Evolutionary conservation across 257 asterid genomes (phyloP).

Genomic region (Linaria vulgaris): DNA sequence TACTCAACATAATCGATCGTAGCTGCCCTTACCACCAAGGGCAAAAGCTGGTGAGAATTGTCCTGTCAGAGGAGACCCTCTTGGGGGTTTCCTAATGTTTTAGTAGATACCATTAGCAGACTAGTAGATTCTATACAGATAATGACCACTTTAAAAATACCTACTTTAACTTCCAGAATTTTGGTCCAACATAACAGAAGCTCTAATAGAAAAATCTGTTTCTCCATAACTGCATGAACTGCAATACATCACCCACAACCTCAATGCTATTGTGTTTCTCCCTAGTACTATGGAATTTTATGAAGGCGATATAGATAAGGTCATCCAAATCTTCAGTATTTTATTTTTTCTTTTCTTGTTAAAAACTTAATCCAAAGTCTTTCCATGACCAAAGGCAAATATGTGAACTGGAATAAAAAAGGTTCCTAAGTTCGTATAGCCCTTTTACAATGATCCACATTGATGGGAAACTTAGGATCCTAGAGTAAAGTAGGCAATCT

Average conservation of each 20-base stretch:
- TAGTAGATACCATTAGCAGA: conserved; percentile 15
- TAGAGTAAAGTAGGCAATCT: no score
- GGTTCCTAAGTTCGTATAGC: no score
- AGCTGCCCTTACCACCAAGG: conserved; percentile 16
- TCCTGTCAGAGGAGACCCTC: background rate
- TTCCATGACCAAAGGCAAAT: no score
- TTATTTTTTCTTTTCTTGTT: no score
- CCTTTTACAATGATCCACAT: no score
- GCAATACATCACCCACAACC: background rate
- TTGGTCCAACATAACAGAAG: conserved; percentile 1
- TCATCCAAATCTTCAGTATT: no score
- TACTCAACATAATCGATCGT: conserved; percentile 18
- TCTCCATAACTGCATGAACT: background rate
- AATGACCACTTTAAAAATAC: conserved; percentile 2
- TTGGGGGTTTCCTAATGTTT: conserved; percentile 20
- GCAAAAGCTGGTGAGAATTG: background rate
- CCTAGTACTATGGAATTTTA: no score
- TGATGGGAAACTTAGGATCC: no score
- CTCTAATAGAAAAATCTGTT: conserved; percentile 7
- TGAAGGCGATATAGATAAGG: no score
- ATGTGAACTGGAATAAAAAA: no score
- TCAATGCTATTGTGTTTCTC: background rate
- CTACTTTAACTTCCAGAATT: conserved; percentile 12
- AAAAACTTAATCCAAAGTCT: no score
- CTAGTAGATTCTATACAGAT: conserved; percentile 1